Conservation (phyloP, 225 moss, liverwort and hornwort species). For the Bryum argenteum region DNA sequence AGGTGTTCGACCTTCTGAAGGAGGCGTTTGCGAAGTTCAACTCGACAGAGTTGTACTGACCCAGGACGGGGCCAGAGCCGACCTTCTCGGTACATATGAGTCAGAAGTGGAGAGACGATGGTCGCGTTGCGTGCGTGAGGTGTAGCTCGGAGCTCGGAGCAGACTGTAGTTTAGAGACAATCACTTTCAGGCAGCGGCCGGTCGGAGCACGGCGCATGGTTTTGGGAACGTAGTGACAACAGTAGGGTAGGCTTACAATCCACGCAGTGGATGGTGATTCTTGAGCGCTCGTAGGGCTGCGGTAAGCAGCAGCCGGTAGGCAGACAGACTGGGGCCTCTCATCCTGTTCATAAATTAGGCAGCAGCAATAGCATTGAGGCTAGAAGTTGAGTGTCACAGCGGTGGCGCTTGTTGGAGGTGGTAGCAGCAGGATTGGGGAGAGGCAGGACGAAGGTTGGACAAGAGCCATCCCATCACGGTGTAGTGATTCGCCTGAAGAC, state of each 20-base stretch:
- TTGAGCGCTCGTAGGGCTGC: constrained; percentile 36
- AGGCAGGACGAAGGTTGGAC: constrained; percentile 13
- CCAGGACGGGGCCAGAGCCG: background rate
- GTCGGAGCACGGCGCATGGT: background rate
- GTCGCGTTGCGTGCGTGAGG: constrained; percentile 13
- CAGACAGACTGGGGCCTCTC: constrained; percentile 13
- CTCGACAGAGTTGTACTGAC: constrained; percentile 57
- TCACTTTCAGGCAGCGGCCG: background rate
- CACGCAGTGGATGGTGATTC: constrained; percentile 43
- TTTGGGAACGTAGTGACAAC: constrained; percentile 17
- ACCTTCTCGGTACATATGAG: constrained; percentile 24
- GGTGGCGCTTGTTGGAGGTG: constrained; percentile 28
- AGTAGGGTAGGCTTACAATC: constrained; percentile 33
- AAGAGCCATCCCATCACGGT: constrained; percentile 32
- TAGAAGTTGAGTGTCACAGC: constrained; percentile 33
- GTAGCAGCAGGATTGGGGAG: constrained; percentile 14
- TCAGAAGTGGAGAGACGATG: constrained; percentile 5
- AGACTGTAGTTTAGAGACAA: constrained; percentile 20
- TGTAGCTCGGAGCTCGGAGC: constrained; percentile 14
- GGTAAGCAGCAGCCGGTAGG: too few relatives aligned
- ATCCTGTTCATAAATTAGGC: constrained; percentile 47
- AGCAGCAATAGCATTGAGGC: constrained; percentile 27
- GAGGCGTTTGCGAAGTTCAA: constrained; percentile 70
- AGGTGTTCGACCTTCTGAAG: constrained; percentile 85
- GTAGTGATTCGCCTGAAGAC: constrained; percentile 1